Percentiles rank a stretch among this genome's conserved stretches.
These are phyloP conservation scores for Leccinum longicurvipes DNA, from an alignment of 768 basidiomycete species.

Conservation along the genomic window DNA sequence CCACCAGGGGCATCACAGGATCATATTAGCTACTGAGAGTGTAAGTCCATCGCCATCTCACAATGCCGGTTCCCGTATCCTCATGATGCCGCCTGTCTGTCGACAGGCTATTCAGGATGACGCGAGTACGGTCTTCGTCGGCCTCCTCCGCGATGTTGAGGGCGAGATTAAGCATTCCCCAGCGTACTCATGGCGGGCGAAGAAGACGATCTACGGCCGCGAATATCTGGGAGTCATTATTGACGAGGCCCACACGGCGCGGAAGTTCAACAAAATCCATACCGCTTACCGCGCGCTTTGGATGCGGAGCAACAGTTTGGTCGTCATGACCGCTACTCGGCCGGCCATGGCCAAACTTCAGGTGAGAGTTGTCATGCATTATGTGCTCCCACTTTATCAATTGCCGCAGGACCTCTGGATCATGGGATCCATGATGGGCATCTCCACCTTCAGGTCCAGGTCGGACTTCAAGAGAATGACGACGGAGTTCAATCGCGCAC, in stretches of 20 bases:
- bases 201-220: neutral
- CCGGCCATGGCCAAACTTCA: neutral
- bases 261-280: neutral
- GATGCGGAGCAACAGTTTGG: neutral
- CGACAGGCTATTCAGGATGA: neutral
- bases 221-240: neutral
- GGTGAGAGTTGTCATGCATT: neutral
- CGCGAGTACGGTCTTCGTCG: neutral
- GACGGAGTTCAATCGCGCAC: neutral
- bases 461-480: neutral
- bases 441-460: neutral
- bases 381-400: neutral
- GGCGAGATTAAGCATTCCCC: neutral
- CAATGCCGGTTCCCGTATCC: no score
- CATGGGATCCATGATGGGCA: neutral
- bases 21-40: neutral
- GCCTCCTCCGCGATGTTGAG: neutral
- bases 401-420: neutral
- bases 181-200: neutral
- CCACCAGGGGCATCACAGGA: neutral
- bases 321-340: neutral
- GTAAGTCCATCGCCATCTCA: neutral
- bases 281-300: neutral
- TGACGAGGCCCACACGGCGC: neutral
- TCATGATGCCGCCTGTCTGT: neutral